Base-by-base conservation (phyloP, 1,284 basidiomycete species). In the Sporisorium sorghi region DNA sequence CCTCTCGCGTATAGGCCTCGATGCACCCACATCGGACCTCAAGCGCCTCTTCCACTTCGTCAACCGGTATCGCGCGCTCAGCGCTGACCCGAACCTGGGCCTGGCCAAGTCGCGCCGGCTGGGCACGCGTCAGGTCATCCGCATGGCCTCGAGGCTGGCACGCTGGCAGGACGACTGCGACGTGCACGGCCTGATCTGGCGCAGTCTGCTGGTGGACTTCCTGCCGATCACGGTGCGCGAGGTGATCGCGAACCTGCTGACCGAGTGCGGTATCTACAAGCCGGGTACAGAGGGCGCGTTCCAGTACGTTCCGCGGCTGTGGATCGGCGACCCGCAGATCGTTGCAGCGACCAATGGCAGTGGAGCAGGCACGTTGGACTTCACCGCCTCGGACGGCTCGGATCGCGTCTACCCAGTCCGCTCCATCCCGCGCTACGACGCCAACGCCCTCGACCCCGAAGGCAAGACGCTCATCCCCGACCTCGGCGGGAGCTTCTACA, bases 121-220 rank as follows among this genome's bases (percentile, higher is more conserved):
- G 6, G 85, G 85, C n/a, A 86, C 85, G 26, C 73, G 81, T 6
- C 79, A 80, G 46, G 73, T 86, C 24, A 75, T 86, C 19, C 78
- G 85, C 15, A 82, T 85, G 50, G 83, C 84, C 0, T 48, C 54
- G 10, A 72, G 85, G 21, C 64, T 86, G 1, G 81, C 83, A 0
- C 43, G 30, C 1, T 79, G 73, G 65, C 81, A 84, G 14, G 79
- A 81, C 32, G 76, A 78, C 21, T 68, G 63, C 58, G 83, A 84
- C 46, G 28, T 85, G 33, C 72, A 82, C 44, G 64, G 60, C 7
- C 65, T 85, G 19, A 42, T 85, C 32, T 80, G 82, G 49, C 64
- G 85, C 4, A 79, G 77, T 15, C 63, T 85, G 43, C 77, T 86
- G 19, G 77, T 81, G 40, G 83, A 84, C 55, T 86, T 85, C 61